Base-by-base conservation (phyloP, 2,329 filamentous ascomycete genomes). In the Rutstroemia sydowiana region DNA sequence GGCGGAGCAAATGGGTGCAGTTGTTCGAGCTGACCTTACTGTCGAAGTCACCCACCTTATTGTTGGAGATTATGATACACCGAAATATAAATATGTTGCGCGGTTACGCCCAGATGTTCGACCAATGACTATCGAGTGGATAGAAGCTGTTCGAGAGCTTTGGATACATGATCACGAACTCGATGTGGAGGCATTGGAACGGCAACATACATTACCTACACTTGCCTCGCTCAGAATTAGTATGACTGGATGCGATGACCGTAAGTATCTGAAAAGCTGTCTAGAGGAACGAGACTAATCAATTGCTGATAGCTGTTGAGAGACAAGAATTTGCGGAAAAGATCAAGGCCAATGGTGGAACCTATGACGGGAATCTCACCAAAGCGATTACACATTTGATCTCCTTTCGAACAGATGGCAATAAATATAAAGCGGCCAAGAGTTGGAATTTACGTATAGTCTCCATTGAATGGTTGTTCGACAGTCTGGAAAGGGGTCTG, bases 21-120 rank as follows among this genome's bases (percentile, higher is more conserved):
- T 79, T 55, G 87, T 95, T 75, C 90, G 87, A 63, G 86, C 90
- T 68, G 91, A 98, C 68, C 81, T 98, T 41, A 97, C 91, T n/a
- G 88, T 87, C 52, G 89, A 96, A 68, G 89, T 95, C 44, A 97
- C 93, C 5, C 93, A 98, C 72, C 82, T 98, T 43, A 79, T 98
- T 57, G 88, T 95, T 56, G 93, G 91, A 67, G 84, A 87, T 63
- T 87, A 89, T 63, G 81, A 92, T 66, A 97, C 92, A 1, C 82
- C 87, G 45, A 98, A 98, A 69, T 98, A 98, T 71, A 86, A 84
- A 68, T 95, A 95, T 74, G 92, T 97, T 63, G 93, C 92, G 49
- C 88, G 85, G 65, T 87, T 92, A 67, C 81, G 93, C 48, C 82
- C 85, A 44, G 93, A 98, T 64, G 84, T 98, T 63, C 83, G 82